Percentiles rank a stretch among this genome's conserved stretches.
phyloP scores from a whole-genome alignment of 1,139 yeast genomes.

The Scheffersomyces illinoinensis region DNA sequence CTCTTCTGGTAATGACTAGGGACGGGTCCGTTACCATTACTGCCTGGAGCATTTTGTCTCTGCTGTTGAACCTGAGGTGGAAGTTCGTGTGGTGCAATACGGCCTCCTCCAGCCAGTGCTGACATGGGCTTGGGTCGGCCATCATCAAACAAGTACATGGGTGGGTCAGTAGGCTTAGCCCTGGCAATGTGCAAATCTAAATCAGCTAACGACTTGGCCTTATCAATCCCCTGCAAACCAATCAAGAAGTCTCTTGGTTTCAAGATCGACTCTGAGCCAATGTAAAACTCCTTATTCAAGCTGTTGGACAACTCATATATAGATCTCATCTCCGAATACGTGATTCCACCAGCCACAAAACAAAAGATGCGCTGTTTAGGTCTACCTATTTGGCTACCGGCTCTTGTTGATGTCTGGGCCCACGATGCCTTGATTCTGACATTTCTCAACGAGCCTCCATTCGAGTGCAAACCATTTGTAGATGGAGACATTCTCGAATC shows the following conservation, averaged over 20 bases:
- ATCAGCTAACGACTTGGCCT: slow-evolving; percentile 31
- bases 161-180: slow-evolving; percentile 33
- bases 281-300: slow-evolving; percentile 69
- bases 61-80: slow-evolving; percentile 6
- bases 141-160: slow-evolving; percentile 34
- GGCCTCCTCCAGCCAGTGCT: background rate
- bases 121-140: slow-evolving; percentile 16
- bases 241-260: slow-evolving; percentile 60
- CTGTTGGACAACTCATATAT: slow-evolving; percentile 68
- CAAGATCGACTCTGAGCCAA: slow-evolving; percentile 80
- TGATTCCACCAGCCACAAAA: slow-evolving; percentile 87
- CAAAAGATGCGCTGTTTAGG: slow-evolving; percentile 73
- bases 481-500: slow-evolving; percentile 22
- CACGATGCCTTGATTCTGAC: slow-evolving; percentile 80
- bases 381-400: slow-evolving; percentile 20
- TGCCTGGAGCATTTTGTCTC: slow-evolving; percentile 10
- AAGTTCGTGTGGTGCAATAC: slow-evolving; percentile 1
- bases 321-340: slow-evolving; percentile 78
- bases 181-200: slow-evolving; percentile 35
- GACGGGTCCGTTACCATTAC: slow-evolving; percentile 4
- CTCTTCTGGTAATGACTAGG: slow-evolving; percentile 36
- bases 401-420: slow-evolving; percentile 57
- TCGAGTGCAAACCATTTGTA: slow-evolving; percentile 10
- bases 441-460: slow-evolving; percentile 55
- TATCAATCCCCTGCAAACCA: slow-evolving; percentile 45